Evolutionary conservation across 2,329 filamentous ascomycete genomes (phyloP).

Genomic region (Orbilia blumenaviensis): DNA sequence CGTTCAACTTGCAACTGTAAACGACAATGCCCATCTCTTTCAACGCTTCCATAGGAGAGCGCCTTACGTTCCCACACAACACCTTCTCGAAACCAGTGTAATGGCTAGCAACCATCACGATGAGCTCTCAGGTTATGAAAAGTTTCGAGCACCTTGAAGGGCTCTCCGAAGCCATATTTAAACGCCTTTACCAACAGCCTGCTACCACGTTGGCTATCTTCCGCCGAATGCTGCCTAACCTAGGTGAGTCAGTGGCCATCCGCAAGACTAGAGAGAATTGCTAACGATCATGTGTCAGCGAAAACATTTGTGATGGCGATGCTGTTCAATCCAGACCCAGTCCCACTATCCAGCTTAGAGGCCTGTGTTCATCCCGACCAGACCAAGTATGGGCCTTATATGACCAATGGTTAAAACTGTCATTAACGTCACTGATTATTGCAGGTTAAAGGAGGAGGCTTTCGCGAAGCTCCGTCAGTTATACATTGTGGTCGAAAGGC

Average conservation of each 20-base stretch:
- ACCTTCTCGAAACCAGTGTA: background rate
- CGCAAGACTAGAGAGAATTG: background rate
- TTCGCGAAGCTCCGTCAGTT: conserved; percentile 81
- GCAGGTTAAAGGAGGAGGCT: conserved; percentile 82
- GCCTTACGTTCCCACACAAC: background rate
- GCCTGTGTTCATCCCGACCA: conserved; percentile 80
- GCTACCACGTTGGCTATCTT: conserved; percentile 96
- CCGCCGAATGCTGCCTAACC: conserved; percentile 91
- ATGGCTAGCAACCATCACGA: background rate
- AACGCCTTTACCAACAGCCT: conserved; percentile 92
- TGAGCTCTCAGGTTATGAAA: conserved; percentile 37
- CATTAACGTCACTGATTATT: conserved; percentile 61
- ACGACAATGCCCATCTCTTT: too few species aligned
- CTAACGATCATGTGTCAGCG: conserved; percentile 63
- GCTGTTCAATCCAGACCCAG: conserved; percentile 84
- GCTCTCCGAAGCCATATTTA: conserved; percentile 87
- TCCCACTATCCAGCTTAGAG: conserved; percentile 82
- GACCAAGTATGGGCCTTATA: conserved; percentile 63
- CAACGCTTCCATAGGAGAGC: too few species aligned
- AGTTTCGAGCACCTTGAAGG: conserved; percentile 86
- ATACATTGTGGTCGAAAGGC: conserved; percentile 76
- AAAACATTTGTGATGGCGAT: conserved; percentile 97
- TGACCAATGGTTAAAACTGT: background rate
- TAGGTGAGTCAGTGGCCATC: conserved; percentile 69
- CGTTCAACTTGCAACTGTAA: too few species aligned